phyloP scores from a whole-genome alignment of 768 basidiomycete genomes.

The Pleurotus tuoliensis region DNA sequence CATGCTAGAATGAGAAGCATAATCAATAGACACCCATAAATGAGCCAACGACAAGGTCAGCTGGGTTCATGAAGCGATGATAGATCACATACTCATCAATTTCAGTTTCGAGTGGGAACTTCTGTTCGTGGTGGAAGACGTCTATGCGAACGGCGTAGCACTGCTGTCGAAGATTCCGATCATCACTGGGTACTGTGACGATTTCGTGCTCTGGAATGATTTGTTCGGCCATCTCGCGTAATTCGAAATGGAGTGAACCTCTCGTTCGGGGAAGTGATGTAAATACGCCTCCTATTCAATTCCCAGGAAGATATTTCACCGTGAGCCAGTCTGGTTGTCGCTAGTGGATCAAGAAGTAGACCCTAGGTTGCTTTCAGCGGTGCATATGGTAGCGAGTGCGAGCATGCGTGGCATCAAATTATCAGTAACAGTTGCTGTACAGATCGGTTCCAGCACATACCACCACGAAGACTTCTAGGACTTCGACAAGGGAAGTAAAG shows the following conservation, averaged over 20 bases:
- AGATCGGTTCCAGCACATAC: no score
- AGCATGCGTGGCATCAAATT: no score
- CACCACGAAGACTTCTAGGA: no score
- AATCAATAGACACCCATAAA: not conserved
- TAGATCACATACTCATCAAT: conserved; percentile 57
- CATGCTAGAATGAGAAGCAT: conserved; percentile 32
- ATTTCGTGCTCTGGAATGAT: conserved; percentile 47
- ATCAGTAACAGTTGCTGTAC: no score
- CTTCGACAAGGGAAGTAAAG: no score
- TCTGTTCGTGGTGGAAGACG: conserved; percentile 65
- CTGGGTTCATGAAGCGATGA: not conserved
- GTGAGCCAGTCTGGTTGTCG: no score
- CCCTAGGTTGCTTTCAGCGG: no score
- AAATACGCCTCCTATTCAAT: no score
- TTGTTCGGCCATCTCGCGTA: not conserved
- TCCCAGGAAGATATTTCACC: no score
- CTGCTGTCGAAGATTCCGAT: conserved; percentile 47
- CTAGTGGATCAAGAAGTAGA: no score
- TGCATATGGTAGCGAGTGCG: no score
- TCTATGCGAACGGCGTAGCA: conserved; percentile 61
- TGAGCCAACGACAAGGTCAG: conserved; percentile 8
- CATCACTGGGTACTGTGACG: conserved; percentile 38
- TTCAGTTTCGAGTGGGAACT: conserved; percentile 71
- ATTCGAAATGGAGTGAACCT: not conserved
- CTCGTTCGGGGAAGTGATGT: no score